phyloP scores from a whole-genome alignment of 768 basidiomycete species.

The Mrakia frigida region DNA sequence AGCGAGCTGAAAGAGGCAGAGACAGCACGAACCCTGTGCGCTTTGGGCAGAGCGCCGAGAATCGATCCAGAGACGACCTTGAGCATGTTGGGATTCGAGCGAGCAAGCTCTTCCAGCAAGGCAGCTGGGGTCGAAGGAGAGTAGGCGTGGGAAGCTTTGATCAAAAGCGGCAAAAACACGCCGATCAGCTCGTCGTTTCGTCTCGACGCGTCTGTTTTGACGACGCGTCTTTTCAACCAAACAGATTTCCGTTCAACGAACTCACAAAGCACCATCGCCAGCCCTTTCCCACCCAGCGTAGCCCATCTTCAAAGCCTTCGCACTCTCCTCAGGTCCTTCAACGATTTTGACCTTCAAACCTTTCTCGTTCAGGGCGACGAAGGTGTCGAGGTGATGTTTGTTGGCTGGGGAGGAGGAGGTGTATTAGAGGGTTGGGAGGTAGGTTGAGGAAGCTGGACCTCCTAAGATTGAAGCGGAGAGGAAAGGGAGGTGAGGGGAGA shows the following conservation, averaged over 20 bases:
- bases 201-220: no score
- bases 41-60: not conserved
- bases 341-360: not conserved
- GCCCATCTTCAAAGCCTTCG: not conserved
- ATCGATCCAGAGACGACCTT: not conserved
- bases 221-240: not conserved
- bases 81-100: slow-evolving; percentile 5
- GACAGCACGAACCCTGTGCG: not conserved
- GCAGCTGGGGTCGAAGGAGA: not conserved
- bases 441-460: not conserved
- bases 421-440: not conserved
- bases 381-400: not conserved
- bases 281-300: not conserved
- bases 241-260: not conserved
- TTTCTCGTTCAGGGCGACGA: not conserved
- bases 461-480: not conserved
- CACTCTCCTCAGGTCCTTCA: not conserved
- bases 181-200: no score
- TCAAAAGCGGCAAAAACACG: not conserved
- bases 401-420: not conserved
- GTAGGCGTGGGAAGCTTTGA: not conserved
- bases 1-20: not conserved
- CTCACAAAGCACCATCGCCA: slow-evolving; percentile 2
- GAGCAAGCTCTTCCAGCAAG: not conserved
- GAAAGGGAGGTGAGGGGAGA: not conserved